Base-by-base conservation (phyloP, 73 alveolate genomes). In the Paramecium biaurelia region DNA sequence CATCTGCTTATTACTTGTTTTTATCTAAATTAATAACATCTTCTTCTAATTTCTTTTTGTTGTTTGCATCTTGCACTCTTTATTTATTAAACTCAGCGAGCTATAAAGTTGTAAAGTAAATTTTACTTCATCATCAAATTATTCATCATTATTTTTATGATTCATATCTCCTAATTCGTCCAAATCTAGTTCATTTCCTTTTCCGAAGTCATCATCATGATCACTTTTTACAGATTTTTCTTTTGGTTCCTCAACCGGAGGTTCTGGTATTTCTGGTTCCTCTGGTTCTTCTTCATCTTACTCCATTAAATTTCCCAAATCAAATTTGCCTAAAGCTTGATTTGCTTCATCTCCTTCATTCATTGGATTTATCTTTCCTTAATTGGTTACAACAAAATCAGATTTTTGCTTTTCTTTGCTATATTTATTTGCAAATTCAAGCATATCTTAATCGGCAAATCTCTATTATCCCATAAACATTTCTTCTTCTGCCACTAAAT, bases 401-500 rank as follows among this genome's bases (percentile, higher is more conserved):
- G 70, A 58, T 85, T 86, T 86, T 24, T 34, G 23, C 26, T 72
- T 86, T 37, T 86, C 93, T 35, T 86, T 86, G 3, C 88, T 41
- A 35, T 63, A 63, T 10, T 45, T 37, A 63, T 86, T 86, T 11
- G 49, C 59, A 41, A 63, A 63, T 45, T 86, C 93, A 10, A 67
- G 11, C 45, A 86, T 86, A 63, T 63, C 84, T 14, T 86, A 72
- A 28, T 86, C 93, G 2, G 79, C 84, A 59, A 86, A 86, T 37
- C 93, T 86, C 15, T 34, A 72, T 37, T 76, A 24, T 2, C 93
- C 93, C 67, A 86, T 37, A 34, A 86, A 86, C 93, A 86, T 86
- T 28, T 86, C 93, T 53, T 86, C 93, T 35, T 86, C 93, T 6
- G 93, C 93, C 8, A 38, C 41, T 35, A 86, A 38, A 86, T 72